These are phyloP conservation scores for Solanum chilense DNA, from an alignment of 257 asterid species.

Conservation along the genomic window DNA sequence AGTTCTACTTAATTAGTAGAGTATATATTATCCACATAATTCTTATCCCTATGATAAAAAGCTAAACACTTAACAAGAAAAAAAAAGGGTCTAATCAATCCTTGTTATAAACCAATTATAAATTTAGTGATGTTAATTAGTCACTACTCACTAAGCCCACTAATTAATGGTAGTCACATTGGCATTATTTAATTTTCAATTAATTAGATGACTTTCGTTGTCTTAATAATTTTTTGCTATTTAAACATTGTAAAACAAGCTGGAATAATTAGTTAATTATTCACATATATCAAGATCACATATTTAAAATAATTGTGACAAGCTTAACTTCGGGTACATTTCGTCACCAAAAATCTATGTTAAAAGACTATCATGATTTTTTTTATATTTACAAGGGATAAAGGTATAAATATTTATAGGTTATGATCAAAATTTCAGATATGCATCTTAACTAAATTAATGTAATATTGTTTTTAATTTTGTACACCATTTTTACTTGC, in stretches of 20 bases:
- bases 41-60: background rate
- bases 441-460: too few relatives aligned
- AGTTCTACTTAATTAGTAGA: background rate
- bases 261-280: background rate
- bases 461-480: too few relatives aligned
- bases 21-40: background rate
- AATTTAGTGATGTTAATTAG: background rate
- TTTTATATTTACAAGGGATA: background rate
- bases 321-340: background rate
- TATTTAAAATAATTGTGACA: background rate
- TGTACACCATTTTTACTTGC: too few relatives aligned
- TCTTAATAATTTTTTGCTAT: background rate
- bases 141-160: background rate
- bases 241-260: background rate
- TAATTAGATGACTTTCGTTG: background rate
- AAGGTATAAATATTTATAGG: too few relatives aligned
- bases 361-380: background rate
- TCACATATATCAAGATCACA: background rate
- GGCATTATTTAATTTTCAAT: background rate
- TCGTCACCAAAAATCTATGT: background rate
- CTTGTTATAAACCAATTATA: background rate
- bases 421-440: too few relatives aligned
- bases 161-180: background rate
- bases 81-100: background rate
- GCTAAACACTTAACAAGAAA: background rate